Evolutionary conservation across 257 asterid species (phyloP), one percentile per base, ranked within the genome.

Genomic region (Solanum pennellii): DNA sequence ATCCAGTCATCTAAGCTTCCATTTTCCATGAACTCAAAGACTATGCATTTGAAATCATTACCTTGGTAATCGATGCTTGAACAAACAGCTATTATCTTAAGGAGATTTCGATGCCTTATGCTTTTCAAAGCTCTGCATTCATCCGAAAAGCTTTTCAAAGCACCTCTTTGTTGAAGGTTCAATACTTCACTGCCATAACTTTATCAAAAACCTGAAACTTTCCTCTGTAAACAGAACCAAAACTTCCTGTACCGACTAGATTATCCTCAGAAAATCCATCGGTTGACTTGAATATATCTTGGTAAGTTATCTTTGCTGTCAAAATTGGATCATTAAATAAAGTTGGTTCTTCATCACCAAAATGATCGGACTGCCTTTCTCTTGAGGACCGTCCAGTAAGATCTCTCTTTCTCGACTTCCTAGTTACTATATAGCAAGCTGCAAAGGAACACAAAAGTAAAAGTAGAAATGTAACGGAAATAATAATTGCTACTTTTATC

Each of bases 1-100:
- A 91, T 49, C 92, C 91, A 91, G 12, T 76, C 47, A 27, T 92
- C 92, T 60, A 92, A 60, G 71, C 85, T 86, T 80, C 94, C 92
- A 3, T 92, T 90, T 27, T 45, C 76, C 92, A 92, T 89, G 39
- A 72, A 88, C 89, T 89, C 91, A 12, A 72, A 88, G 21, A 90
- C 90, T 9, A 92, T 21, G 83, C 91, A 82, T 82, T 88, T 88
- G 88, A 92, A 92, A 45, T 90, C 93, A 21, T 87, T 88, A 2
- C 92, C 92, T 74, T 83, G 79, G 66, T 29, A 66, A 86, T 91
- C 93, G 3, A 82, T 41, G 62, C 93, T 73, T 5, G 93, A 92
- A 80, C 91, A 92, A 1, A 83, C 87, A 15, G 88, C 88, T 2
- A 91, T 18, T n/a, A 92, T 59, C 73, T 89, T 90, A 9, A 91